A percentile compares a stretch with the other conserved stretches of the same genome.
Conservation (phyloP, 2,329 filamentous ascomycete genomes). For the Macroventuria anomochaeta region DNA sequence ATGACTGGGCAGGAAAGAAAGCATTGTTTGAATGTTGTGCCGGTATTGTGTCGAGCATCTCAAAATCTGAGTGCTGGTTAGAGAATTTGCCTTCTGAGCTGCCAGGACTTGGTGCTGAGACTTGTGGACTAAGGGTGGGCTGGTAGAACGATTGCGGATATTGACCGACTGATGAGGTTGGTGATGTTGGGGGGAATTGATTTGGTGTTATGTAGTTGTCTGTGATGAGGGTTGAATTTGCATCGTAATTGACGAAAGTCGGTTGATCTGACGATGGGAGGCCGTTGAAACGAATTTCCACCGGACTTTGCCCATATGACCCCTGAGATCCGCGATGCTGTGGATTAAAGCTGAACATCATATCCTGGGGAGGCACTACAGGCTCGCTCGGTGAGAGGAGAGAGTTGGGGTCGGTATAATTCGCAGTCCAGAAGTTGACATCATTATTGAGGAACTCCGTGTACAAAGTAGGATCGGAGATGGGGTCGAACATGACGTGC, state of each 20-base stretch:
- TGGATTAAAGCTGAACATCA: slow-evolving; percentile 23
- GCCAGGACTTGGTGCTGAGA: slow-evolving; percentile 38
- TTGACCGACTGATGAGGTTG: slow-evolving; percentile 31
- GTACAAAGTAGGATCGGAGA: slow-evolving; percentile 36
- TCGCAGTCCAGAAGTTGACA: slow-evolving; percentile 34
- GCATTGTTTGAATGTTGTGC: neutral
- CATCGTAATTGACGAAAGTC: slow-evolving; percentile 39
- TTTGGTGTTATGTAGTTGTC: slow-evolving; percentile 31
- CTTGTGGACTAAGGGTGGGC: slow-evolving; percentile 30
- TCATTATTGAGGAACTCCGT: slow-evolving; percentile 25
- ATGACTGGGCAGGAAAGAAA: slow-evolving; percentile 1
- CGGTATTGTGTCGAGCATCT: slow-evolving; percentile 29
- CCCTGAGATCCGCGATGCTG: slow-evolving; percentile 21
- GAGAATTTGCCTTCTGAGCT: slow-evolving; percentile 40
- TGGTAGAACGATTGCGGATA: slow-evolving; percentile 29
- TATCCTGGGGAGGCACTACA: slow-evolving; percentile 31
- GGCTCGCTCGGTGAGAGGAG: slow-evolving; percentile 41
- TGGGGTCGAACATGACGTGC: slow-evolving; percentile 40
- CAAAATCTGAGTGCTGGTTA: slow-evolving; percentile 35
- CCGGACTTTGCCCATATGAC: slow-evolving; percentile 25
- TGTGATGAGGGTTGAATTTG: slow-evolving; percentile 33
- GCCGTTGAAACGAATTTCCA: slow-evolving; percentile 31
- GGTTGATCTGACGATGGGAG: slow-evolving; percentile 37
- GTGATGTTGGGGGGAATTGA: slow-evolving; percentile 28
- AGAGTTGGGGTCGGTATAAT: slow-evolving; percentile 36